Conservation (phyloP, 352 stramenopile genomes). For the Hyphochytrium catenoides region DNA sequence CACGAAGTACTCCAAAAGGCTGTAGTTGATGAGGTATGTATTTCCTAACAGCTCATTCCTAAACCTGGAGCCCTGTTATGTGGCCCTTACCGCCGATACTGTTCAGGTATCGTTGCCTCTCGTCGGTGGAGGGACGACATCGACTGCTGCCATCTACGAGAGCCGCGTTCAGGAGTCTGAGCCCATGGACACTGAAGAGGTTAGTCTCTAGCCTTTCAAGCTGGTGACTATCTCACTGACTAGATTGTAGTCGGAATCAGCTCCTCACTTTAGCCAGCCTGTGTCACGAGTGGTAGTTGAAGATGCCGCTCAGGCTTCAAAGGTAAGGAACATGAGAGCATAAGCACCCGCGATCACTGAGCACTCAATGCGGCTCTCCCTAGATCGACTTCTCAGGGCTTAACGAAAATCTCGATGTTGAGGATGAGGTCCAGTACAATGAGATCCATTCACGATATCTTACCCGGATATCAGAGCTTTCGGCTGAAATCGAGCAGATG, state of each 20-base stretch:
- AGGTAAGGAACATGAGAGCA: slow-evolving; percentile 10
- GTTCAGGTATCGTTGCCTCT: slow-evolving; percentile 76
- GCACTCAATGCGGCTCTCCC: slow-evolving; percentile 17
- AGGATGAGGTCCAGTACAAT: slow-evolving; percentile 58
- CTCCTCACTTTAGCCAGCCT: too few species aligned
- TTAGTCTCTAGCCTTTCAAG: too few species aligned
- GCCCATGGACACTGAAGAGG: slow-evolving; percentile 34
- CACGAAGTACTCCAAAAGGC: slow-evolving; percentile 82
- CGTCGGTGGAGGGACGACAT: slow-evolving; percentile 12
- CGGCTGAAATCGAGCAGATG: slow-evolving; percentile 74
- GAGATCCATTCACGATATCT: slow-evolving; percentile 40
- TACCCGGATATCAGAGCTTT: slow-evolving; percentile 27
- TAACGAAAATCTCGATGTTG: slow-evolving; percentile 30
- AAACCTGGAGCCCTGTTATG: too few species aligned
- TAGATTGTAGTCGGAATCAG: too few species aligned
- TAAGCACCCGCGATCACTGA: slow-evolving; percentile 20
- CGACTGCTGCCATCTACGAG: too few species aligned
- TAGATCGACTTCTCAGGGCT: slow-evolving; percentile 73
- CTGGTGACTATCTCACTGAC: too few species aligned
- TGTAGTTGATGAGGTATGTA: slow-evolving; percentile 75
- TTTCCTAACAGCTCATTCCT: too few species aligned
- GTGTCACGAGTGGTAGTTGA: slow-evolving; percentile 14
- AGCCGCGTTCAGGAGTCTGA: slow-evolving; percentile 10
- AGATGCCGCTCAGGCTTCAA: slow-evolving; percentile 7
- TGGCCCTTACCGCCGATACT: too few species aligned